Evolutionary conservation across 345 rosid species (phyloP), one percentile per base, ranked within the genome.

Genomic region (Eucalyptus dawsonii): DNA sequence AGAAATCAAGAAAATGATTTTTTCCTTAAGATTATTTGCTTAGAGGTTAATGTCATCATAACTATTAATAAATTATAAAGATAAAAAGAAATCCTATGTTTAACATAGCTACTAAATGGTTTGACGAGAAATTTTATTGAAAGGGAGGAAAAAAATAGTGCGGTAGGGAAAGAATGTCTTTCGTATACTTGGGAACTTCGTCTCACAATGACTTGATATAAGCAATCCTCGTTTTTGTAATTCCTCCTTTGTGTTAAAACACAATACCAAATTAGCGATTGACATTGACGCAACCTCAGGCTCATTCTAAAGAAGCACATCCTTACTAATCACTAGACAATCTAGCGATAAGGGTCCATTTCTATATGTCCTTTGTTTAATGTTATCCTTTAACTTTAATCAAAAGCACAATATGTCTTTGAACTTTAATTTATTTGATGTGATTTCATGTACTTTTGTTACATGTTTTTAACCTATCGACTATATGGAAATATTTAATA

Each of bases 111-210:
- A 72, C 13, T 34, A 17, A 17, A 34, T 72, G 83, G 14, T 19
- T 72, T 0, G 2, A 21, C 5, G 0, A 6, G 0, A 76, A 72
- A 21, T 21, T 40, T 37, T 76, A 37, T 76, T 10, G 25, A 10
- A 37, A 37, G 47, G 83, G 24, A 9, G 40, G 11, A 72, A 69
- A 34, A 27, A 60, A 72, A 37, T 53, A 19, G 27, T 37, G 25
- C 3, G 2, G 1, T 0, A 1, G 7, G 5, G 27, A 76, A 72
- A 10, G 24, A 72, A 72, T 2, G 2, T 9, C 81, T 34, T 72
- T 72, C 7, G 2, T 1, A 72, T 34, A n/a, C 19, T n/a, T 7
- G 19, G 34, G 4, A 29, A 65, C 8, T 65, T 27, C 4, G 1
- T 25, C 31, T 60, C 31, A 6, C 4, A 0, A 1, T 60, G 15